Conservation (phyloP, 192 early-diverging fungal species). For the Geosiphon pyriformis region DNA sequence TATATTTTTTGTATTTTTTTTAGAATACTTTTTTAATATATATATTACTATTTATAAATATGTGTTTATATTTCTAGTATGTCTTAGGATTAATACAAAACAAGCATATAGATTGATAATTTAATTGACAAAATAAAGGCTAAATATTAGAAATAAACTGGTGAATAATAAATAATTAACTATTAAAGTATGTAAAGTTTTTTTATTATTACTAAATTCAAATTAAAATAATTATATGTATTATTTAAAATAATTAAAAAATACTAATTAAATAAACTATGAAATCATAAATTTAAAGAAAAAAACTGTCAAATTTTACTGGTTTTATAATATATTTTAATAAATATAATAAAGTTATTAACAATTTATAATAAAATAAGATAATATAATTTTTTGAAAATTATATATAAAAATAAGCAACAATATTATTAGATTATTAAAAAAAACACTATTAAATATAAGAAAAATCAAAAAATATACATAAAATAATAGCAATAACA, state of each 20-base stretch:
- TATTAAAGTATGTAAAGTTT: conserved; percentile 39
- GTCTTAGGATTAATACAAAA: conserved; percentile 63
- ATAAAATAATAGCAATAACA: too few relatives aligned
- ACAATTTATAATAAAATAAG: too few relatives aligned
- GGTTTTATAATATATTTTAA: conserved; percentile 87
- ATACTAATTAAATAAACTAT: not conserved
- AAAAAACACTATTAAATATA: too few relatives aligned
- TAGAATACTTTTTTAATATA: conserved; percentile 60
- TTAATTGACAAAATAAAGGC: conserved; percentile 49
- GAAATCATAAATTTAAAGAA: conserved; percentile 58
- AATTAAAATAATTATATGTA: conserved; percentile 1
- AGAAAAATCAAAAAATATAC: too few relatives aligned
- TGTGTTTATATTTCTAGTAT: conserved; percentile 62
- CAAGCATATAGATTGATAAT: conserved; percentile 67
- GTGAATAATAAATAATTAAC: conserved; percentile 44
- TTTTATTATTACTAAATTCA: not conserved
- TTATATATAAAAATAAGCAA: too few relatives aligned
- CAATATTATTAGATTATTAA: too few relatives aligned
- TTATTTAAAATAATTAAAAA: not conserved
- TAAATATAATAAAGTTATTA: conserved; percentile 85
- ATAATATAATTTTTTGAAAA: too few relatives aligned
- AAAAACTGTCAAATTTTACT: conserved; percentile 68
- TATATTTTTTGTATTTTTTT: conserved; percentile 38
- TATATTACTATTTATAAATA: conserved; percentile 64
- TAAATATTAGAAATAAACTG: conserved; percentile 52